Evolutionary conservation across 768 basidiomycete genomes (phyloP), one percentile per base, ranked within the genome.

Genomic region (Mycena leptocephala): DNA sequence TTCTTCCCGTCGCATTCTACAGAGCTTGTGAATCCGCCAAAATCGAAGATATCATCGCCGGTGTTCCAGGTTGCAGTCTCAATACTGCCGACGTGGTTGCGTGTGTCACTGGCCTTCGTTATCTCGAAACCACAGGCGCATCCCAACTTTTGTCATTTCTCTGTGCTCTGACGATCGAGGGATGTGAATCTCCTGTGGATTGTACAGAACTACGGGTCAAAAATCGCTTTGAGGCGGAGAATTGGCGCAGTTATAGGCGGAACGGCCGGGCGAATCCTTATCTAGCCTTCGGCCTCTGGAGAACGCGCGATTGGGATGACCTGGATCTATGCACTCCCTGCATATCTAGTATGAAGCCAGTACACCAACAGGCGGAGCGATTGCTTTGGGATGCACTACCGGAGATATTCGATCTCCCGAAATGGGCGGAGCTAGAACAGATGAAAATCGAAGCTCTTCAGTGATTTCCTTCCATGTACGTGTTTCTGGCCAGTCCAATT

Each of bases 1-100:
- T 70, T 14, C 68, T 70, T 14, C 68, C 68, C 13, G 28, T n/a
- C 11, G 68, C 48, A 3, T 70, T 70, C 28, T 59, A 70, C 43
- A 20, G 55, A 2, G 39, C 24, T 41, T 70, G 39, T 30, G 55
- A 53, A 11, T 9, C 9, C 10, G 22, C 22, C 2, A 24, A 16
- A 18, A 11, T n/a, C 4, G 6, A 32, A 2, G 28, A 46, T 2
- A 64, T 64, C 11, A 64, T 64, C 16, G 46, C 16, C 11, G 62
- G 62, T n/a, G 4, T 51, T n/a, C 22, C 8, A 51, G 48, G 48
- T 24, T n/a, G 22, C 11, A 51, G 22, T 24, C 48, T 51, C 20
- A n/a, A 2, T 11, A 2, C n/a, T 10, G 20, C 14, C 14, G 48
- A 51, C 48, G 22, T 24, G n/a, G 48, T 24, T 18, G n/a, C 48